These are phyloP conservation scores for Fusarium domesticum DNA, from an alignment of 2,329 filamentous ascomycete genomes.

Conservation along the genomic window DNA sequence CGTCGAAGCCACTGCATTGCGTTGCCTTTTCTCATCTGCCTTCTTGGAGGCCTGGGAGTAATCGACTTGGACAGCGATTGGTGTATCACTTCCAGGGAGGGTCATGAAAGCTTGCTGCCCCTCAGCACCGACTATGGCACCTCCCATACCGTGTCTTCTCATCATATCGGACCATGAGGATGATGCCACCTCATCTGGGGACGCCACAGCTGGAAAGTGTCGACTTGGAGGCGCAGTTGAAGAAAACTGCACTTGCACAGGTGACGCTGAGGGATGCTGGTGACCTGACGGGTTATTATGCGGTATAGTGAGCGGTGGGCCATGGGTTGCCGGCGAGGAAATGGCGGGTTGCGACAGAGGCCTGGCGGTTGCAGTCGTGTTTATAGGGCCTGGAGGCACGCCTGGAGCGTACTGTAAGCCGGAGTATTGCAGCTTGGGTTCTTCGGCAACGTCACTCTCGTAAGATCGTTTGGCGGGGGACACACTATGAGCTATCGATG, in stretches of 20 bases:
- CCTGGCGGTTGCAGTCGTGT: constrained; percentile 30
- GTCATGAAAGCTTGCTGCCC: constrained; percentile 40
- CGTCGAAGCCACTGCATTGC: constrained; percentile 82
- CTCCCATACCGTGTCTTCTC: constrained; percentile 30
- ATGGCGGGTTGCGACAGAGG: constrained; percentile 38
- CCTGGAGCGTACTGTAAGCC: constrained; percentile 26
- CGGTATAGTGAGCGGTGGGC: constrained; percentile 23
- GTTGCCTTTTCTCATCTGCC: constrained; percentile 79
- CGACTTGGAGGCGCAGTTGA: constrained; percentile 20
- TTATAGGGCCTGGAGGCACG: constrained; percentile 22
- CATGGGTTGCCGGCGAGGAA: constrained; percentile 23
- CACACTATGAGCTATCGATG: constrained; percentile 18
- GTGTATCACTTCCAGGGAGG: constrained; percentile 37
- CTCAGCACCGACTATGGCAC: constrained; percentile 29
- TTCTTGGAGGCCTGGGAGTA: constrained; percentile 77
- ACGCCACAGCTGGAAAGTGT: constrained; percentile 19
- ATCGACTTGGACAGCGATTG: constrained; percentile 66
- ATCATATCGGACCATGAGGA: constrained; percentile 35
- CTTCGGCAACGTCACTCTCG: constrained; percentile 29
- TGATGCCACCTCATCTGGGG: constrained; percentile 22
- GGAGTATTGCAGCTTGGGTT: constrained; percentile 25
- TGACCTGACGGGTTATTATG: constrained; percentile 20
- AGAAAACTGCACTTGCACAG: constrained; percentile 21
- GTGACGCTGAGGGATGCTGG: constrained; percentile 15
- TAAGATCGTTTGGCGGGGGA: constrained; percentile 35